Evolutionary conservation across 805 yeast species (phyloP).

Genomic region (Candida cerambycidarum): DNA sequence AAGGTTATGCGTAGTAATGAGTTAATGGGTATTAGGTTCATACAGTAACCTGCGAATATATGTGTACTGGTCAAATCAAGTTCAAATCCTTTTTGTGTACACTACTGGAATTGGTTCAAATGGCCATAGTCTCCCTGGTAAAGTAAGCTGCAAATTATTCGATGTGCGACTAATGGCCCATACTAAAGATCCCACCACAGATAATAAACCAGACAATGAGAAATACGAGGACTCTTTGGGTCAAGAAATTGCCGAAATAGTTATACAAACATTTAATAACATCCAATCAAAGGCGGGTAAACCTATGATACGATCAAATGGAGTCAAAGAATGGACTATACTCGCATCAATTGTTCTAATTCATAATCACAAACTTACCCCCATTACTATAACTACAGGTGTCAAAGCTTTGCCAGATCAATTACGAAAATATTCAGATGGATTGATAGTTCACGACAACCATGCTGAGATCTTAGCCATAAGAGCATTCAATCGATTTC

Average conservation of each 20-base stretch:
- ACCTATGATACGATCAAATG: constrained; percentile 63
- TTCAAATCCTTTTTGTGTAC: too few species aligned
- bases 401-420: constrained; percentile 72
- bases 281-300: constrained; percentile 45
- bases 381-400: constrained; percentile 71
- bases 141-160: too few species aligned
- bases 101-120: too few species aligned
- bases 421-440: constrained; percentile 45
- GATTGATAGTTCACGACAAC: constrained; percentile 75
- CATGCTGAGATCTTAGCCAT: constrained; percentile 86
- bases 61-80: too few species aligned
- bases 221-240: background rate
- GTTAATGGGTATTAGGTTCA: background rate
- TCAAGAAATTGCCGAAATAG: constrained; percentile 24
- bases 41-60: background rate
- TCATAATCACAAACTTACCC: constrained; percentile 20
- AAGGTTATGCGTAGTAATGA: too few species aligned
- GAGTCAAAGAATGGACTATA: constrained; percentile 78
- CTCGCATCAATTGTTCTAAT: constrained; percentile 67
- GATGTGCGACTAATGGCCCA: too few species aligned
- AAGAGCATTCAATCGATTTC: constrained; percentile 63
- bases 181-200: too few species aligned
- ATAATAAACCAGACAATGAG: too few species aligned
- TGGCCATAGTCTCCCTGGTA: too few species aligned
- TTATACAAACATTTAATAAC: constrained; percentile 27